Percentiles rank a stretch among this genome's conserved stretches.
These are phyloP conservation scores for Vaccinium darrowii DNA, from an alignment of 148 eudicot species.

Conservation along the genomic window DNA sequence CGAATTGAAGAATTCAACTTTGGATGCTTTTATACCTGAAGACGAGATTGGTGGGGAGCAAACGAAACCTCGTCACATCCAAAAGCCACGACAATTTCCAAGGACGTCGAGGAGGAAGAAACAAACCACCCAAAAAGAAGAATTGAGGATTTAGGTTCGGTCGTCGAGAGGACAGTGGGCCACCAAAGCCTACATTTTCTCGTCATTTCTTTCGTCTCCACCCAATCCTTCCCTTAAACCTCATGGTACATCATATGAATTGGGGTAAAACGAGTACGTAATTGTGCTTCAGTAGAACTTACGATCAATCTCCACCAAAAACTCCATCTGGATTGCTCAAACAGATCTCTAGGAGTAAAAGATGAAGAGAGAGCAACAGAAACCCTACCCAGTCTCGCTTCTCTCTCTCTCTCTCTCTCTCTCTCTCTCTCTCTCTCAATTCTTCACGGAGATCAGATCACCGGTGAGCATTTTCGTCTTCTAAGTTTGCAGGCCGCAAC, in stretches of 20 bases:
- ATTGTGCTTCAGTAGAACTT: not conserved
- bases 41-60: slow-evolving; percentile 26
- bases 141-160: slow-evolving; percentile 25
- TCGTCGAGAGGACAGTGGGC: slow-evolving; percentile 51
- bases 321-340: too few relatives aligned
- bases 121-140: slow-evolving; percentile 84
- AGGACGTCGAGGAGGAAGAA: slow-evolving; percentile 46
- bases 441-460: too few relatives aligned
- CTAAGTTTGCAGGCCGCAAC: too few relatives aligned
- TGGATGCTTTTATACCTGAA: slow-evolving; percentile 37
- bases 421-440: not conserved
- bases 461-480: too few relatives aligned
- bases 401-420: not conserved
- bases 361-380: too few relatives aligned
- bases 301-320: not conserved
- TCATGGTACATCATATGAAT: not conserved
- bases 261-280: not conserved
- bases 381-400: too few relatives aligned
- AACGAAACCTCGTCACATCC: slow-evolving; percentile 43
- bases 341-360: too few relatives aligned
- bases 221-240: not conserved
- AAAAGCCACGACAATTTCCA: slow-evolving; percentile 85
- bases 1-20: not conserved
- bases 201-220: slow-evolving; percentile 33
- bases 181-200: slow-evolving; percentile 86